A percentile compares a stretch with the other conserved stretches of the same genome.
phyloP scores from a whole-genome alignment of 108 stramenopile genomes.

The Schizochytrium sp. region DNA sequence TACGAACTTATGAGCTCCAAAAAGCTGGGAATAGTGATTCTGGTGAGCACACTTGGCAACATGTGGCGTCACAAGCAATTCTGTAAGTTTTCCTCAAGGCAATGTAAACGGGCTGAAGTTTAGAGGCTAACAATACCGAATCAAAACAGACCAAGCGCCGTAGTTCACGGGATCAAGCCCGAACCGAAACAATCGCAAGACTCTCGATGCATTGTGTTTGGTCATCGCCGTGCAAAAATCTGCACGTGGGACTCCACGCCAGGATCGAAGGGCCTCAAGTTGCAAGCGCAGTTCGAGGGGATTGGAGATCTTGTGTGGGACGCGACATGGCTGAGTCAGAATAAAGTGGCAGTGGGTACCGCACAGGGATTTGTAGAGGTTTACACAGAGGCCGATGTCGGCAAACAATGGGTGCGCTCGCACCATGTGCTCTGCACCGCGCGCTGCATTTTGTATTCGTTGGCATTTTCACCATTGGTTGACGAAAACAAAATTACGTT shows the following conservation, averaged over 20 bases:
- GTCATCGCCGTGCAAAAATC: slow-evolving; percentile 17
- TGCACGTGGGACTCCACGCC: not conserved
- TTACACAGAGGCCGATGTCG: not conserved
- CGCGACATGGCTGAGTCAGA: not conserved
- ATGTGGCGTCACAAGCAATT: not conserved
- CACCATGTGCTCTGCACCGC: slow-evolving; percentile 39
- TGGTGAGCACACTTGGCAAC: not conserved
- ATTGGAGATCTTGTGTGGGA: not conserved
- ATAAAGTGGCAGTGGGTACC: not conserved
- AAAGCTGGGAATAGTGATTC: not conserved
- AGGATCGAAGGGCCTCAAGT: not conserved
- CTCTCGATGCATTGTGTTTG: not conserved
- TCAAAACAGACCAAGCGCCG: not conserved
- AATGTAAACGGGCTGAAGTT: not conserved
- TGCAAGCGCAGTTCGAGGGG: not conserved
- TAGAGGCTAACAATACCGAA: not conserved
- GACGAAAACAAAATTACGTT: not conserved
- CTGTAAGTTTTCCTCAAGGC: not conserved
- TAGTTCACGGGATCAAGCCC: not conserved
- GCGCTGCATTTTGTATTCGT: slow-evolving; percentile 53
- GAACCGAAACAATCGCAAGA: not conserved
- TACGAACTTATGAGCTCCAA: not conserved
- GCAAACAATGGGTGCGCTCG: not conserved
- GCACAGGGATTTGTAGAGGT: slow-evolving; percentile 17
- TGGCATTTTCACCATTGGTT: slow-evolving; percentile 26